A percentile compares a stretch with the other conserved stretches of the same genome.
phyloP scores from a whole-genome alignment of 257 asterid species.

The Solanum ossicruentum region DNA sequence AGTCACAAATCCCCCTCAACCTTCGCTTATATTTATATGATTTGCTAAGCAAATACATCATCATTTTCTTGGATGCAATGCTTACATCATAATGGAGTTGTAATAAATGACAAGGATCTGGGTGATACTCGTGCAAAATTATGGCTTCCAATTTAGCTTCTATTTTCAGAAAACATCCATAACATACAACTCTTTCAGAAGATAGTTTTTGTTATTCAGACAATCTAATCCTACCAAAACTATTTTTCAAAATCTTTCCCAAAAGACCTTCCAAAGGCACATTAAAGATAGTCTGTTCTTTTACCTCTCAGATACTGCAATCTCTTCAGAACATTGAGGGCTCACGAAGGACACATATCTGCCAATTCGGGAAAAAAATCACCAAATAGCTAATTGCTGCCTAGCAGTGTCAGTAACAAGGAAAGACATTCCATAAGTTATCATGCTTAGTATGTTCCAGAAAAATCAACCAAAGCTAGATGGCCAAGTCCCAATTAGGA shows the following conservation, averaged over 20 bases:
- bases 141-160: not conserved
- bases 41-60: not conserved
- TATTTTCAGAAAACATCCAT: not conserved
- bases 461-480: not conserved
- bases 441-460: not conserved
- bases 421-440: not conserved
- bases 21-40: not conserved
- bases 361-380: not conserved
- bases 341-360: not conserved
- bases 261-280: not conserved
- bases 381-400: not conserved
- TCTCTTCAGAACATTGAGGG: not conserved
- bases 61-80: not conserved
- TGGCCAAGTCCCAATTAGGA: not conserved
- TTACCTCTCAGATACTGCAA: not conserved
- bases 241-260: not conserved
- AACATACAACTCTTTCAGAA: not conserved
- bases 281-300: not conserved
- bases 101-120: not conserved
- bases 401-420: not conserved
- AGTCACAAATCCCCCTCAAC: not conserved
- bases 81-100: not conserved
- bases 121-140: not conserved
- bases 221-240: not conserved
- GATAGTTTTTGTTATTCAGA: not conserved